phyloP scores from a whole-genome alignment of 257 asterid species.

The Knoxia roxburghii region DNA sequence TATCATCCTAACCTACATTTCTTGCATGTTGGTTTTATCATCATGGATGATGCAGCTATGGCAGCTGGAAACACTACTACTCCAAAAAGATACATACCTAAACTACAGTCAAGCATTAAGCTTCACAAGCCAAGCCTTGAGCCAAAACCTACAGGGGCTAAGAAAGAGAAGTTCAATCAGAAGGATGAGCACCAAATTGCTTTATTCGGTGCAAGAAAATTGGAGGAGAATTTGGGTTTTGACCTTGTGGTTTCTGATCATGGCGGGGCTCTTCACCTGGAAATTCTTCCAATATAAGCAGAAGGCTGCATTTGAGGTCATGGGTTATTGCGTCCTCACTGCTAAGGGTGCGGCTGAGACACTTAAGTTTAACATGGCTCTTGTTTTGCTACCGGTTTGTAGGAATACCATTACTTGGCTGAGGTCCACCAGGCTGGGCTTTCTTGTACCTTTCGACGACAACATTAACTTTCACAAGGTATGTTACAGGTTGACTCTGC shows the following conservation, averaged over 20 bases:
- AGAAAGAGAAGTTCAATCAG: conserved; percentile 47
- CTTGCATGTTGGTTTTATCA: conserved; percentile 27
- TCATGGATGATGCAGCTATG: conserved; percentile 70
- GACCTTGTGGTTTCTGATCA: conserved; percentile 53
- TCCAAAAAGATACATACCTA: conserved; percentile 92
- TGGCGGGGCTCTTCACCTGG: conserved; percentile 85
- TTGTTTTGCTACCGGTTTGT: conserved; percentile 83
- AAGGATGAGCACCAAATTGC: conserved; percentile 44
- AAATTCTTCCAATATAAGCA: conserved; percentile 70
- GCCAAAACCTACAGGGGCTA: conserved; percentile 88
- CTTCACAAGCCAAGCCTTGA: conserved; percentile 94
- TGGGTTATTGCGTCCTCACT: conserved; percentile 89
- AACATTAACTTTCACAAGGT: conserved; percentile 97
- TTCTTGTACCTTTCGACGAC: conserved; percentile 82
- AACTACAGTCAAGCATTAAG: conserved; percentile 96
- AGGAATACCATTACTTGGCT: conserved; percentile 90
- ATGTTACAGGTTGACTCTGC: neutral
- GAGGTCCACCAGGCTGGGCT: conserved; percentile 67
- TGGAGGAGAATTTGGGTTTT: conserved; percentile 93
- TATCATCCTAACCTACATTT: conserved; percentile 7
- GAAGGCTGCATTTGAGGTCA: conserved; percentile 57
- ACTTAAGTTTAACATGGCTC: conserved; percentile 88
- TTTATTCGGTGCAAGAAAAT: conserved; percentile 62
- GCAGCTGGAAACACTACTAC: conserved; percentile 97
- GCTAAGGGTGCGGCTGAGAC: conserved; percentile 99